phyloP scores from a whole-genome alignment of 1,139 yeast species.

The Arxiozyma slooffiae region DNA sequence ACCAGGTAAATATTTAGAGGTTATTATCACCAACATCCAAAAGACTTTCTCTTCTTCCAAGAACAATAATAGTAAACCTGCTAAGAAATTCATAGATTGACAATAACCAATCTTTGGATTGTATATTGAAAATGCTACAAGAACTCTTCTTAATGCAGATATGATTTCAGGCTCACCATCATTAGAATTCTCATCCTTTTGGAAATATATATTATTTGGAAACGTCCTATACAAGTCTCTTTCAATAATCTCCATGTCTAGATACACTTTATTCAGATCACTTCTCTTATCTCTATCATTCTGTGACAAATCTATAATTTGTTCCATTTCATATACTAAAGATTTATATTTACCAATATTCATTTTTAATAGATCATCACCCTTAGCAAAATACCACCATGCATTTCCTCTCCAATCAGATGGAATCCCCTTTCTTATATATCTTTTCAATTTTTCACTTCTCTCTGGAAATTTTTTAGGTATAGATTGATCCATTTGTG shows the following conservation, averaged over 20 bases:
- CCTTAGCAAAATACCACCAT: slow-evolving; percentile 96
- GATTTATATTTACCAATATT: slow-evolving; percentile 66
- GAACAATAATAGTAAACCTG: slow-evolving; percentile 72
- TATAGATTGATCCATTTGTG: neutral
- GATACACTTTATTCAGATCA: slow-evolving; percentile 27
- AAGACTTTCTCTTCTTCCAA: slow-evolving; percentile 84
- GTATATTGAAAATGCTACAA: slow-evolving; percentile 74
- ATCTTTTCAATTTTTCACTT: slow-evolving; percentile 72
- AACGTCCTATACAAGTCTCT: slow-evolving; percentile 87
- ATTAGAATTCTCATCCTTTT: slow-evolving; percentile 28
- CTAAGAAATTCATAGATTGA: slow-evolving; percentile 84
- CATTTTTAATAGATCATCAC: slow-evolving; percentile 60
- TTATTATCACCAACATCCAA: slow-evolving; percentile 91
- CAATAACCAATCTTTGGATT: slow-evolving; percentile 92
- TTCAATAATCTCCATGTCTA: slow-evolving; percentile 83
- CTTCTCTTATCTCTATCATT: slow-evolving; percentile 30
- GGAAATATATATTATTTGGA: slow-evolving; percentile 81
- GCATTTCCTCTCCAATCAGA: slow-evolving; percentile 96
- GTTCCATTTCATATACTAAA: slow-evolving; percentile 39
- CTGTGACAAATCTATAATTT: slow-evolving; percentile 8
- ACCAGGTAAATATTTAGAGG: slow-evolving; percentile 79
- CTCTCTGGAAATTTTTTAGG: slow-evolving; percentile 62
- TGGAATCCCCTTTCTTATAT: slow-evolving; percentile 85
- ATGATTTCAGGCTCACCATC: slow-evolving; percentile 52
- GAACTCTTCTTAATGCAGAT: slow-evolving; percentile 64